These are phyloP conservation scores for Forsythia suspensa DNA, from an alignment of 257 asterid genomes.

Conservation along the genomic window DNA sequence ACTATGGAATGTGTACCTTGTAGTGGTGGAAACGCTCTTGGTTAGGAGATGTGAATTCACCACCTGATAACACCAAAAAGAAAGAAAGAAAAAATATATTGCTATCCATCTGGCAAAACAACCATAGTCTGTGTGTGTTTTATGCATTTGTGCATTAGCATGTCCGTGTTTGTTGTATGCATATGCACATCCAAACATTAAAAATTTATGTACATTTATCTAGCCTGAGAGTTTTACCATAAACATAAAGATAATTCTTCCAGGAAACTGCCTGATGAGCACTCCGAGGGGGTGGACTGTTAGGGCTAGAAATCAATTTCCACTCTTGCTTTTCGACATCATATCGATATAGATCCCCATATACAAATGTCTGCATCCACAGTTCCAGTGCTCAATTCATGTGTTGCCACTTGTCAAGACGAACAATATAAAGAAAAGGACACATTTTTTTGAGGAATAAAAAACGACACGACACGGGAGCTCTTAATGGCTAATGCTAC, in stretches of 20 bases:
- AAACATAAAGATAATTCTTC: conserved; percentile 89
- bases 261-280: conserved; percentile 97
- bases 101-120: conserved; percentile 11
- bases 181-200: not conserved
- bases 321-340: conserved; percentile 94
- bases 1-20: conserved; percentile 58
- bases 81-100: conserved; percentile 15
- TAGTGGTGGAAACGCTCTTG: conserved; percentile 99
- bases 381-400: conserved; percentile 19
- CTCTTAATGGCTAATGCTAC: not conserved
- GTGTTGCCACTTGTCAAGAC: not conserved
- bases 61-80: conserved; percentile 56
- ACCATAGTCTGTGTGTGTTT: not conserved
- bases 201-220: not conserved
- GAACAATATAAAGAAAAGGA: not conserved
- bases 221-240: conserved; percentile 53
- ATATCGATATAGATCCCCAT: conserved; percentile 86
- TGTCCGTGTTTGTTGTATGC: not conserved
- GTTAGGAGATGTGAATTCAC: conserved; percentile 98
- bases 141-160: not conserved
- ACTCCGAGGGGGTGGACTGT: conserved; percentile 97
- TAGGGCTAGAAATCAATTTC: conserved; percentile 92
- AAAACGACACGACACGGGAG: not conserved
- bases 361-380: conserved; percentile 82
- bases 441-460: no score